Conservation (phyloP, 179 eudicot species). For the Heliamphora ciliata region DNA sequence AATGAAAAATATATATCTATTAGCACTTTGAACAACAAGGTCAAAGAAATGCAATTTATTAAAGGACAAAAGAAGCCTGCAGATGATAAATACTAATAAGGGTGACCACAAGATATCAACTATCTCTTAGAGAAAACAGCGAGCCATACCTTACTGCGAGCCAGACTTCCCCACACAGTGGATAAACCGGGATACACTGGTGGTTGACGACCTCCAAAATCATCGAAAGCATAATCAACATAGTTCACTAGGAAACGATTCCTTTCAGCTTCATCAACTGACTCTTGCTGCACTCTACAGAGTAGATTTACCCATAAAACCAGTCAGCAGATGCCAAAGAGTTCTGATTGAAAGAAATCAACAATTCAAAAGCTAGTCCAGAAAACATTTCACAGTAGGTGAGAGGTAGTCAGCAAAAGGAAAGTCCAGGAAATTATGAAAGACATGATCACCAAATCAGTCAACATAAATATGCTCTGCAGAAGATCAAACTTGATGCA, state of each 20-base stretch:
- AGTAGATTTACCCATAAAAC: neutral
- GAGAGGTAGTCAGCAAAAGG: too few relatives aligned
- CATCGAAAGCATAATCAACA: constrained; percentile 96
- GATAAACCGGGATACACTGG: constrained; percentile 98
- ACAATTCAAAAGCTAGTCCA: neutral
- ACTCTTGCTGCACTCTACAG: constrained; percentile 95
- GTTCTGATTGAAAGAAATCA: neutral
- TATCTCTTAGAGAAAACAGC: neutral
- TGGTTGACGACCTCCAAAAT: constrained; percentile 94
- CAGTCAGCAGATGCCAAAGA: neutral
- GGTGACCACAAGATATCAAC: neutral
- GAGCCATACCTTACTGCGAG: constrained; percentile 80
- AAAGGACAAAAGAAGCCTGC: constrained; percentile 1
- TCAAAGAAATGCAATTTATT: neutral
- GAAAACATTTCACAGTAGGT: too few relatives aligned
- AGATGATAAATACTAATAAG: neutral
- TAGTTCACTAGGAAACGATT: constrained; percentile 80
- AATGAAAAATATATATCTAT: neutral
- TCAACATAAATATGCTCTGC: neutral
- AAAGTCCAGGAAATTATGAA: neutral
- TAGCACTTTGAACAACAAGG: neutral
- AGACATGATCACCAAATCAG: neutral
- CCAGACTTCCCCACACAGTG: constrained; percentile 99
- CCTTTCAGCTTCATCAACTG: constrained; percentile 98
- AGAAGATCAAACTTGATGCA: neutral